Conservation (phyloP, 2,329 filamentous ascomycete species). For the Aspergillus costaricaensis region DNA sequence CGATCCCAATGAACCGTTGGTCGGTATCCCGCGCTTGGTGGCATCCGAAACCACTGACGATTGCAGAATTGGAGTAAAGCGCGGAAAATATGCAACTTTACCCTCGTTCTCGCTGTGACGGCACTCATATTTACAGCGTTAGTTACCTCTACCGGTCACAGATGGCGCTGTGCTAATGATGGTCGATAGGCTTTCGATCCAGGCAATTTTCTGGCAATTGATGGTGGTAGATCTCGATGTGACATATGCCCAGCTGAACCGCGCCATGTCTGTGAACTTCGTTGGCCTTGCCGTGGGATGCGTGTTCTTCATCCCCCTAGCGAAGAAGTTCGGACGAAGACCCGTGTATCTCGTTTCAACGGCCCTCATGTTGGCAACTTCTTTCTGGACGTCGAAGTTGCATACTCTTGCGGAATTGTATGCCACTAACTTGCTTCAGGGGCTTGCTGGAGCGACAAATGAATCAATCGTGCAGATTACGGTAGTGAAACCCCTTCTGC, state of each 20-base stretch:
- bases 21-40: slow-evolving; percentile 8
- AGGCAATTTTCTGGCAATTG: slow-evolving; percentile 49
- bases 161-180: background rate
- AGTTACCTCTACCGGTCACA: background rate
- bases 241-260: slow-evolving; percentile 45
- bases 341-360: slow-evolving; percentile 50
- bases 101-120: slow-evolving; percentile 46
- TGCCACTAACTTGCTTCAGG: slow-evolving; percentile 45
- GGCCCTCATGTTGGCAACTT: slow-evolving; percentile 39
- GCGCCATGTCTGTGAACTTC: slow-evolving; percentile 50
- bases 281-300: slow-evolving; percentile 48
- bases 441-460: slow-evolving; percentile 44
- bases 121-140: slow-evolving; percentile 46
- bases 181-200: slow-evolving; percentile 40
- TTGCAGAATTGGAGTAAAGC: slow-evolving; percentile 47
- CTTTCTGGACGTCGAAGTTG: slow-evolving; percentile 48
- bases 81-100: slow-evolving; percentile 47
- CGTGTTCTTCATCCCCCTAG: slow-evolving; percentile 51
- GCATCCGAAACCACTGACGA: background rate
- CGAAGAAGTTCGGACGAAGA: slow-evolving; percentile 44
- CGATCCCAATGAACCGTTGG: slow-evolving; percentile 44
- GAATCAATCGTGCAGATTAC: slow-evolving; percentile 46
- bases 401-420: slow-evolving; percentile 47
- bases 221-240: slow-evolving; percentile 49
- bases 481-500: slow-evolving; percentile 29